Conservation (phyloP, 2,329 filamentous ascomycete genomes). For the Dichotomopilus funicola region DNA sequence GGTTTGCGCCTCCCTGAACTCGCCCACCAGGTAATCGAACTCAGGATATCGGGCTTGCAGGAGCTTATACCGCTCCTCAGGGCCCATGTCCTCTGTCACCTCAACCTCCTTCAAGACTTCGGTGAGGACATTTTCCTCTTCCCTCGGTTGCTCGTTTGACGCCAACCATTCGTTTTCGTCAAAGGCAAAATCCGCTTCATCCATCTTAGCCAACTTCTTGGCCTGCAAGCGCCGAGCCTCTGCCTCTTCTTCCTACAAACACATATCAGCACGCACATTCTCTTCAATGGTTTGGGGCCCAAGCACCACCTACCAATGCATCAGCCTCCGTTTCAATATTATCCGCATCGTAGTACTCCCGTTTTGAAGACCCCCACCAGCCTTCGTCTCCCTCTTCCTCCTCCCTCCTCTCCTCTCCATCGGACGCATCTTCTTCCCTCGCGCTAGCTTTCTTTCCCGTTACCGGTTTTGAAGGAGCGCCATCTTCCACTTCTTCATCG, state of each 20-base stretch:
- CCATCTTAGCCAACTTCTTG: constrained; percentile 85
- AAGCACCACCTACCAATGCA: constrained; percentile 45
- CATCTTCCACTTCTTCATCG: constrained; percentile 29
- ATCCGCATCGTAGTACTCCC: constrained; percentile 92
- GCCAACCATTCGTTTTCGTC: constrained; percentile 82
- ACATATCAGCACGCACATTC: constrained; percentile 1
- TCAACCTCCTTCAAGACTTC: constrained; percentile 81
- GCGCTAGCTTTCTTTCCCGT: constrained; percentile 23
- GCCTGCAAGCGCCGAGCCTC: constrained; percentile 84
- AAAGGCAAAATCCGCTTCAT: constrained; percentile 86
- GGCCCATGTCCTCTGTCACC: constrained; percentile 70
- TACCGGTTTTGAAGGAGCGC: constrained; percentile 4
- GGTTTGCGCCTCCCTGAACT: constrained; percentile 68
- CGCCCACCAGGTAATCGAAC: constrained; percentile 77
- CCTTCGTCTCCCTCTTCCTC: constrained; percentile 54
- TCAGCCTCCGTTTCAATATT: constrained; percentile 56
- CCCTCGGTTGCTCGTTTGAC: constrained; percentile 43
- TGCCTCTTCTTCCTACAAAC: constrained; percentile 65
- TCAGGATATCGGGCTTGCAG: constrained; percentile 82
- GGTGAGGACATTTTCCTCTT: constrained; percentile 60
- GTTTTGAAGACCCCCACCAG: constrained; percentile 82
- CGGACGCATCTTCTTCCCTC: constrained; percentile 41
- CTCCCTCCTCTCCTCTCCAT: constrained; percentile 47
- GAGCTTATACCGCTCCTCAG: constrained; percentile 68
- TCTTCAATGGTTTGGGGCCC: background rate